These are phyloP conservation scores for Canariomyces notabilis DNA, from an alignment of 2,329 filamentous ascomycete genomes.

Conservation along the genomic window DNA sequence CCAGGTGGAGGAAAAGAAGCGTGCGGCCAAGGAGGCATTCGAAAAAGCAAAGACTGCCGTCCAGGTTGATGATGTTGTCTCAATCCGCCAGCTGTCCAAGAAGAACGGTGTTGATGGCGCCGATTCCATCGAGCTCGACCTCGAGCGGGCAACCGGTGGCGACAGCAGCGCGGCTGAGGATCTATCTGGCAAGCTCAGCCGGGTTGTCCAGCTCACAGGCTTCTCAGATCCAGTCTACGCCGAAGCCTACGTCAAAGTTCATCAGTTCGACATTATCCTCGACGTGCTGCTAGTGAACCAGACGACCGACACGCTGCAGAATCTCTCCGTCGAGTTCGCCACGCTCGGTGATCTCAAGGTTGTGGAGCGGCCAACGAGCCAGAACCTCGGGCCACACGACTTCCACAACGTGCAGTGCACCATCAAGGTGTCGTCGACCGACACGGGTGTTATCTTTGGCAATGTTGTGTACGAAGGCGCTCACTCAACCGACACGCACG, in stretches of 20 bases:
- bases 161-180: slow-evolving; percentile 75
- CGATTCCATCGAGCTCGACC: slow-evolving; percentile 82
- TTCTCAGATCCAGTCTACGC: slow-evolving; percentile 98
- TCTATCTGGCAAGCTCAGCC: slow-evolving; percentile 86
- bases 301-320: slow-evolving; percentile 92
- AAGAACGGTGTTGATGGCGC: slow-evolving; percentile 77
- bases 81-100: slow-evolving; percentile 87
- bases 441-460: slow-evolving; percentile 97
- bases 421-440: slow-evolving; percentile 96
- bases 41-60: slow-evolving; percentile 92
- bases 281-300: slow-evolving; percentile 97
- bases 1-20: slow-evolving; percentile 94
- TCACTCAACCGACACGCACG: slow-evolving; percentile 86
- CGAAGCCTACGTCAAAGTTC: slow-evolving; percentile 98
- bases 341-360: slow-evolving; percentile 97
- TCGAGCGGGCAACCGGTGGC: slow-evolving; percentile 91
- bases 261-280: slow-evolving; percentile 97
- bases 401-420: slow-evolving; percentile 98
- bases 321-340: slow-evolving; percentile 96
- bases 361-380: slow-evolving; percentile 90
- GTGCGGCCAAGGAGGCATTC: slow-evolving; percentile 85
- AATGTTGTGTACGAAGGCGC: slow-evolving; percentile 97
- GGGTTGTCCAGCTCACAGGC: slow-evolving; percentile 93
- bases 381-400: slow-evolving; percentile 91
- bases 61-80: slow-evolving; percentile 91